Conservation (phyloP, 257 asterid species). For the Oldenlandia corymbosa region DNA sequence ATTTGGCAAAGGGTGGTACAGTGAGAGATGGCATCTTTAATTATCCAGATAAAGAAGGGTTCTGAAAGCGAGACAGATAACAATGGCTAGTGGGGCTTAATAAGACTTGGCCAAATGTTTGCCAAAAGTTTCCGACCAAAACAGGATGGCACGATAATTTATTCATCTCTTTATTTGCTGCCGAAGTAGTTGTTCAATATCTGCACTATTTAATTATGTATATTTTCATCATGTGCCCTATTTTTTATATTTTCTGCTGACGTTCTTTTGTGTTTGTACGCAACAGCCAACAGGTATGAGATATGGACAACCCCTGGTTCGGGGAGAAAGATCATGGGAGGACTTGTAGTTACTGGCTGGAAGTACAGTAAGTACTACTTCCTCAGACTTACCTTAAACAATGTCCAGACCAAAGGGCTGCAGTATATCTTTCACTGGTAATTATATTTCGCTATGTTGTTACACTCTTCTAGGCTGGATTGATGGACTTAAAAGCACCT, state of each 20-base stretch:
- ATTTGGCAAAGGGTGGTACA: not conserved
- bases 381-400: not conserved
- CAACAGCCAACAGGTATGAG: not conserved
- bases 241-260: not conserved
- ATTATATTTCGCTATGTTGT: slow-evolving; percentile 4
- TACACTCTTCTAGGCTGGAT: not conserved
- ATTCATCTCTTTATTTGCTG: not conserved
- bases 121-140: not conserved
- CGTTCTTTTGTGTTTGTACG: not conserved
- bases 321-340: not conserved
- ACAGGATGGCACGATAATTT: not conserved
- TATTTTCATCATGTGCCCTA: not conserved
- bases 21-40: not conserved
- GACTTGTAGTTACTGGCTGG: not conserved
- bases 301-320: not conserved
- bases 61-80: not conserved
- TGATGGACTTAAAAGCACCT: not conserved
- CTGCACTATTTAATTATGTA: not conserved
- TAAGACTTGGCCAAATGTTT: not conserved
- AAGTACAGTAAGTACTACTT: not conserved
- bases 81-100: not conserved
- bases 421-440: slow-evolving; percentile 7
- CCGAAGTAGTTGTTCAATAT: not conserved
- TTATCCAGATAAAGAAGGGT: not conserved
- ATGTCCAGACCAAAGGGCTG: not conserved